Conservation (phyloP, 2,329 filamentous ascomycete genomes). For the Diatrype stigma region DNA sequence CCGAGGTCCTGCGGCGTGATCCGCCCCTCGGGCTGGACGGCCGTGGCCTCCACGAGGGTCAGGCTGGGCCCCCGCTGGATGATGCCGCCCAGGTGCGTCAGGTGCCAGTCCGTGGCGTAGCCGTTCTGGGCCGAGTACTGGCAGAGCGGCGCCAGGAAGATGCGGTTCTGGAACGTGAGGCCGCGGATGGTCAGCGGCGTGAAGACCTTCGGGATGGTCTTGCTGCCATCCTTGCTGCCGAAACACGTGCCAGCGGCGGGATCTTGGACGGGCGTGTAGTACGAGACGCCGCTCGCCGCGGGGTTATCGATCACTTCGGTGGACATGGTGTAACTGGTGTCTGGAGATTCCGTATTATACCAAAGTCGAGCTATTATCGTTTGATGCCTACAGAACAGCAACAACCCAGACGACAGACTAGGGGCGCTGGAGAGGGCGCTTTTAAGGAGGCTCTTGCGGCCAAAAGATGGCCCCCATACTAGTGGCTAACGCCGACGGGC, state of each 20-base stretch:
- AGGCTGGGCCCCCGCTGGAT: conserved; percentile 64
- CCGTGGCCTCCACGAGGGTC: conserved; percentile 64
- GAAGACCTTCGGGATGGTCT: conserved; percentile 46
- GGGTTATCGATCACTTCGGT: conserved; percentile 16
- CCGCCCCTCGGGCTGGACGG: conserved; percentile 62
- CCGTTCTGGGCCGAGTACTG: conserved; percentile 45
- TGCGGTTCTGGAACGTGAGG: conserved; percentile 41
- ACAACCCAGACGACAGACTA: too few relatives aligned
- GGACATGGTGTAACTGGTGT: not conserved
- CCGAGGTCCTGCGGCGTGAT: conserved; percentile 68
- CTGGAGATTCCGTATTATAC: too few relatives aligned
- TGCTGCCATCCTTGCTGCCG: conserved; percentile 33
- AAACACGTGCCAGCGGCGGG: conserved; percentile 34
- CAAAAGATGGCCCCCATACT: not conserved
- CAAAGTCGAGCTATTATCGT: not conserved
- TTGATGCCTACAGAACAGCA: not conserved
- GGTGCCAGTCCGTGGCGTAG: conserved; percentile 67
- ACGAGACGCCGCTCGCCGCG: conserved; percentile 32
- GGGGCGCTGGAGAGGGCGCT: not conserved
- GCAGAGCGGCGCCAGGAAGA: conserved; percentile 44
- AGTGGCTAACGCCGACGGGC: not conserved
- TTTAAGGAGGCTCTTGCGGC: not conserved
- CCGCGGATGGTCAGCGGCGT: conserved; percentile 43
- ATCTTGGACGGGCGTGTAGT: conserved; percentile 37
- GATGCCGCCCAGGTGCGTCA: conserved; percentile 70